Evolutionary conservation across 169 alveolate species (phyloP).

Genomic region (Plasmodium adleri): DNA sequence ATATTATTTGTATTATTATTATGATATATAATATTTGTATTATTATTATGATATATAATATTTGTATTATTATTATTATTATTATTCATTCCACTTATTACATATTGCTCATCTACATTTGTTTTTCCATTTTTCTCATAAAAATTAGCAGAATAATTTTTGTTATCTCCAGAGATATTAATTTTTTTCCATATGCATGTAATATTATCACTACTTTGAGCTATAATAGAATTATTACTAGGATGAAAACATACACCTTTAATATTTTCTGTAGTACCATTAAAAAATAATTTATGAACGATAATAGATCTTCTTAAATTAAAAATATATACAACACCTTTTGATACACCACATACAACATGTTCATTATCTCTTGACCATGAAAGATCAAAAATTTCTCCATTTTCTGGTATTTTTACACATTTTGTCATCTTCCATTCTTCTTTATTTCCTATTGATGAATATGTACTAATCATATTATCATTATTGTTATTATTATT

Average conservation of each 20-base stretch:
- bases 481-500: neutral
- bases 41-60: constrained; percentile 1
- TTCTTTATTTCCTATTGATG: constrained; percentile 43
- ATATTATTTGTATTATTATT: neutral
- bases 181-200: constrained; percentile 51
- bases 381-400: constrained; percentile 64
- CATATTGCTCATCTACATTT: too few species aligned
- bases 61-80: neutral
- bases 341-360: constrained; percentile 73
- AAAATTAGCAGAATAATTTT: neutral
- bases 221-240: constrained; percentile 35
- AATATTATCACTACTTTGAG: constrained; percentile 74
- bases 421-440: constrained; percentile 69
- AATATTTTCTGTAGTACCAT: constrained; percentile 67
- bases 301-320: constrained; percentile 36
- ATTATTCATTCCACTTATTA: too few species aligned
- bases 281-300: constrained; percentile 51
- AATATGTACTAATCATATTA: neutral
- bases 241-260: constrained; percentile 74
- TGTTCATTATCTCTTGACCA: constrained; percentile 71
- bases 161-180: constrained; percentile 9
- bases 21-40: constrained; percentile 16
- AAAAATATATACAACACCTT: constrained; percentile 48
- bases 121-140: too few species aligned
- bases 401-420: constrained; percentile 54